Conservation (phyloP, 129 eudicot species). For the Flaveria brownii region DNA sequence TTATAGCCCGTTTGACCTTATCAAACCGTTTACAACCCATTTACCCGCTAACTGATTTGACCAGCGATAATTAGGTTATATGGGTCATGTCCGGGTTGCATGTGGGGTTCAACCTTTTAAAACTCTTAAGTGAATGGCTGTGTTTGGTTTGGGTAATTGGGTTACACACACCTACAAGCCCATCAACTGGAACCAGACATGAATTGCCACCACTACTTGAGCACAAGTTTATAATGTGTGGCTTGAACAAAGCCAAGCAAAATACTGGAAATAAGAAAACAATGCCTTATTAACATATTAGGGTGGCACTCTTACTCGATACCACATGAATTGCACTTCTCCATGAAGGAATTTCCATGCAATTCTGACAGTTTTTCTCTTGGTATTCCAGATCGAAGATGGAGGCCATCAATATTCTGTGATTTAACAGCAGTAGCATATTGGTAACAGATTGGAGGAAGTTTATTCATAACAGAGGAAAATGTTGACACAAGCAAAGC, state of each 20-base stretch:
- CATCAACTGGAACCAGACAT: neutral
- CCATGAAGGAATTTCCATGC: conserved; percentile 95
- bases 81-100: neutral
- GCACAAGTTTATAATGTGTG: conserved; percentile 20
- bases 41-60: neutral
- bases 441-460: neutral
- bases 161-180: conserved; percentile 5
- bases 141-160: conserved; percentile 1
- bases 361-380: conserved; percentile 87
- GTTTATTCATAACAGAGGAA: conserved; percentile 11
- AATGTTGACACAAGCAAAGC: neutral
- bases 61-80: neutral
- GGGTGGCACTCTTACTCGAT: conserved; percentile 51
- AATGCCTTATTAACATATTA: conserved; percentile 4
- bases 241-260: neutral
- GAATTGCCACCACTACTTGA: conserved; percentile 11
- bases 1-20: neutral
- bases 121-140: neutral
- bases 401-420: conserved; percentile 92
- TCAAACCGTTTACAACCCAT: neutral
- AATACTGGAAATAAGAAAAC: conserved; percentile 5
- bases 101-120: neutral
- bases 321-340: conserved; percentile 76
- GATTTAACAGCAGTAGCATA: conserved; percentile 25
- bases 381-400: conserved; percentile 93